Evolutionary conservation across 306 rosid species (phyloP).

Genomic region (Prunus campanulata): DNA sequence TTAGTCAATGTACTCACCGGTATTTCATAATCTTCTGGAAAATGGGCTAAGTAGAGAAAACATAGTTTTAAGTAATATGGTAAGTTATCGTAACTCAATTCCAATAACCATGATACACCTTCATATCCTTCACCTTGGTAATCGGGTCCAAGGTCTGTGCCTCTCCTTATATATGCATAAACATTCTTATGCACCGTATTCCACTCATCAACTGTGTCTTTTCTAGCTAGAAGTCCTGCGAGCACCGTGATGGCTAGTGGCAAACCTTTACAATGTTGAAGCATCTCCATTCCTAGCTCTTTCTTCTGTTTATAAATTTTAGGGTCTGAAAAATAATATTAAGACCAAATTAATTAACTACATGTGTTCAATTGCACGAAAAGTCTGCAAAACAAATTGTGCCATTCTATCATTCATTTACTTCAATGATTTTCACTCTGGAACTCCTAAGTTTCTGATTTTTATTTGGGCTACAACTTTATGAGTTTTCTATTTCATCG

Average conservation of each 20-base stretch:
- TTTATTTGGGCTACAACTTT: too few relatives aligned
- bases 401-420: too few relatives aligned
- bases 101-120: conserved; percentile 10
- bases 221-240: neutral
- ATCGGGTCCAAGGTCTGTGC: neutral
- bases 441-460: too few relatives aligned
- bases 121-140: neutral
- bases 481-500: too few relatives aligned
- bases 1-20: neutral
- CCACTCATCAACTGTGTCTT: conserved; percentile 4
- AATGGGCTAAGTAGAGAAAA: neutral
- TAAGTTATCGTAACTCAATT: conserved; percentile 12
- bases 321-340: neutral
- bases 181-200: neutral
- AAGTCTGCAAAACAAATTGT: neutral
- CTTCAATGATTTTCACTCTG: too few relatives aligned
- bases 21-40: conserved; percentile 10
- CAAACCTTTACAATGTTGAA: conserved; percentile 7
- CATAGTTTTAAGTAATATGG: conserved; percentile 4
- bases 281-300: conserved; percentile 2
- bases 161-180: neutral
- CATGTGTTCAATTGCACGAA: neutral
- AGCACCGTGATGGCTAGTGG: neutral
- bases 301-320: neutral
- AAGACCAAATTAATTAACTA: neutral